phyloP scores from a whole-genome alignment of 164 flowering plant genomes.

The Vitis cinerea region DNA sequence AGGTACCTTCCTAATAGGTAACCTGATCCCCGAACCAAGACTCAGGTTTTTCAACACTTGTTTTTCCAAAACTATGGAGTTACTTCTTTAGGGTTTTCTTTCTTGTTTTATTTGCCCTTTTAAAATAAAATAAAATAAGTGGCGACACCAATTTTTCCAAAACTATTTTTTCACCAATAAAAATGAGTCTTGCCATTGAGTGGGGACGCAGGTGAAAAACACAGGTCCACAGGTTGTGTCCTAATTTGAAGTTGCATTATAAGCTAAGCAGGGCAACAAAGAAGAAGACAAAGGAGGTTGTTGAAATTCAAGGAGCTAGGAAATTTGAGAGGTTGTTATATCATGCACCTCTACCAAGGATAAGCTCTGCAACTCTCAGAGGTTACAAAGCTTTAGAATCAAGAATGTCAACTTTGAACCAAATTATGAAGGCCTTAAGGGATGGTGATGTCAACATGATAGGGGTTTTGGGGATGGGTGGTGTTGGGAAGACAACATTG shows the following conservation, averaged over 20 bases:
- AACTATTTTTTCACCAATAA: no score
- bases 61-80: no score
- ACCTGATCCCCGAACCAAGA: no score
- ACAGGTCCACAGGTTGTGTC: neutral
- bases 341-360: neutral
- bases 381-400: slow-evolving; percentile 5
- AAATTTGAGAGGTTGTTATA: neutral
- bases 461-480: slow-evolving; percentile 15
- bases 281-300: neutral
- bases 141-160: no score
- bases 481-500: slow-evolving; percentile 15
- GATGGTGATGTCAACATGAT: neutral
- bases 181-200: no score
- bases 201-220: no score
- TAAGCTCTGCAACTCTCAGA: neutral
- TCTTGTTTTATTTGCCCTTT: no score
- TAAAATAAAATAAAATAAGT: no score
- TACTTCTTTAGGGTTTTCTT: no score
- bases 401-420: neutral
- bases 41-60: no score
- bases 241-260: neutral
- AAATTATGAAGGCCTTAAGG: slow-evolving; percentile 1
- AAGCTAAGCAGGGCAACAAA: neutral
- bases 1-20: no score
- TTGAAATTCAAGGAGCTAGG: neutral